Evolutionary conservation across 2,329 filamentous ascomycete species (phyloP).

Genomic region (Pseudopithomyces maydicus): DNA sequence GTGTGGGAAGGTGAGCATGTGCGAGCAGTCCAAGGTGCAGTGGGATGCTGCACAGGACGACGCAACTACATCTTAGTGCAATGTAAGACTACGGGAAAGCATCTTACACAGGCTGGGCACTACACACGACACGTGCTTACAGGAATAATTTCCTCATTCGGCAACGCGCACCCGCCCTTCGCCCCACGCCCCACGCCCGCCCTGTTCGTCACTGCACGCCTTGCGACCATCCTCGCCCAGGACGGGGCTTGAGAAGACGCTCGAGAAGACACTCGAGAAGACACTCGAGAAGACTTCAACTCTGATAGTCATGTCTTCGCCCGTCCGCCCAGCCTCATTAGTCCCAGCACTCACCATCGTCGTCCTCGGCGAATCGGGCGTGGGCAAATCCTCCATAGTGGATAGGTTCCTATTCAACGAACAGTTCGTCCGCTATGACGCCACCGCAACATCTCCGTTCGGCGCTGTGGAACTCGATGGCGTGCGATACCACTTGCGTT

Average conservation of each 20-base stretch:
- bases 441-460: not conserved
- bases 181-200: not conserved
- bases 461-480: slow-evolving; percentile 13
- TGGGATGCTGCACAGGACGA: too few species aligned
- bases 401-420: slow-evolving; percentile 23
- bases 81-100: not conserved
- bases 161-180: not conserved
- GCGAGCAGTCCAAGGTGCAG: not conserved
- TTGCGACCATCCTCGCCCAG: too few species aligned
- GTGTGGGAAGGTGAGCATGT: not conserved
- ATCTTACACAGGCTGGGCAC: too few species aligned
- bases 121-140: too few species aligned
- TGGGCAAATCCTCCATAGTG: slow-evolving; percentile 33
- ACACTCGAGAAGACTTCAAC: too few species aligned
- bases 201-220: not conserved
- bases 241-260: too few species aligned
- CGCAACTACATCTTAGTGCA: not conserved
- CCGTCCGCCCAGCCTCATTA: not conserved
- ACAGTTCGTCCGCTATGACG: slow-evolving; percentile 19
- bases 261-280: too few species aligned
- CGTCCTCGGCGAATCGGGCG: slow-evolving; percentile 26
- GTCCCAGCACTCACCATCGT: slow-evolving; percentile 7
- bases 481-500: slow-evolving; percentile 8
- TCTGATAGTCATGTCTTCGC: not conserved
- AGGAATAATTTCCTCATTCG: not conserved